phyloP scores from a whole-genome alignment of 345 rosid genomes.

The Anastatica hierochuntica region DNA sequence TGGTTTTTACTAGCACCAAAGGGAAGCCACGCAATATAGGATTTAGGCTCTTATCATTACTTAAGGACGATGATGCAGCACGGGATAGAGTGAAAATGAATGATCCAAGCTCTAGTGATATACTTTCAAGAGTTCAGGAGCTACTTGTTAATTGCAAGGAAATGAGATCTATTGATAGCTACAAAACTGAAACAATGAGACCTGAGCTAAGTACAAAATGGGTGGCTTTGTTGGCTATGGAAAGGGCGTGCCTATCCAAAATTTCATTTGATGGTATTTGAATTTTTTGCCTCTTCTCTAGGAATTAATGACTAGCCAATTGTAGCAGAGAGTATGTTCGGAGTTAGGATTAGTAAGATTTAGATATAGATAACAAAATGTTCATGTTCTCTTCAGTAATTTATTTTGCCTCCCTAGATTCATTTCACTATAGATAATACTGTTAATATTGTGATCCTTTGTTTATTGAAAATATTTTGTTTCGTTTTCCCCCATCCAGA shows the following conservation, averaged over 20 bases:
- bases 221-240: constrained; percentile 82
- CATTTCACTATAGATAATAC: neutral
- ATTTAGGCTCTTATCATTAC: constrained; percentile 64
- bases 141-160: constrained; percentile 77
- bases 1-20: constrained; percentile 33
- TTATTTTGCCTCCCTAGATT: constrained; percentile 2
- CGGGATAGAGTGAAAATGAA: constrained; percentile 35
- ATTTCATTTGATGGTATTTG: constrained; percentile 81
- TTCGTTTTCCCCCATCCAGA: constrained; percentile 41
- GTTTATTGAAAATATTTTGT: constrained; percentile 12
- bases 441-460: neutral
- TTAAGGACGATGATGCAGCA: constrained; percentile 40
- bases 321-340: no score
- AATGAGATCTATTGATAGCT: constrained; percentile 39
- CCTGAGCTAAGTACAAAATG: constrained; percentile 80
- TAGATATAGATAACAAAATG: neutral
- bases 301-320: no score
- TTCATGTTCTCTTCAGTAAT: constrained; percentile 1
- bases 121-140: constrained; percentile 68
- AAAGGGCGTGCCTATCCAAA: constrained; percentile 87
- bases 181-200: constrained; percentile 41
- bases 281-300: no score
- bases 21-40: constrained; percentile 60
- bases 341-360: constrained; percentile 4
- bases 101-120: constrained; percentile 52